A percentile compares a stretch with the other conserved stretches of the same genome.
Conservation (phyloP, 768 basidiomycete species). For the Pholiota conissans region DNA sequence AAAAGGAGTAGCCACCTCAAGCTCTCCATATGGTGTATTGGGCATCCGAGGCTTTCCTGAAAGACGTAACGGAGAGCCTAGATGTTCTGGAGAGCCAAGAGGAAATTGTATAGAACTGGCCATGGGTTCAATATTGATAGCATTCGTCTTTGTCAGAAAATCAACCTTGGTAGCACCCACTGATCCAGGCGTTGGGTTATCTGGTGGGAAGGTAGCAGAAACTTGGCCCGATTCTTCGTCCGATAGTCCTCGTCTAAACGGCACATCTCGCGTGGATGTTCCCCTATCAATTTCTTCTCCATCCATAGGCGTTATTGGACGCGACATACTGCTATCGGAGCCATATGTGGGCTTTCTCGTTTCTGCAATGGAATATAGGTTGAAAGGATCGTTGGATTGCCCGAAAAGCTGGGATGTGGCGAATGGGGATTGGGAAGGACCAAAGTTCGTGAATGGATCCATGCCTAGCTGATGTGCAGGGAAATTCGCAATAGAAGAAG, state of each 20-base stretch:
- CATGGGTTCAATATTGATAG: conserved; percentile 50
- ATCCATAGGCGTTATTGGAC: conserved; percentile 50
- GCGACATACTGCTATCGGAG: conserved; percentile 56
- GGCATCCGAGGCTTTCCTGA: conserved; percentile 45
- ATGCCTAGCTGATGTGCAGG: conserved; percentile 76
- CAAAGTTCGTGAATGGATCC: conserved; percentile 31
- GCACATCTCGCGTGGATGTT: conserved; percentile 49
- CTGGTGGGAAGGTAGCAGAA: conserved; percentile 42
- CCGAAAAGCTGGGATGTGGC: conserved; percentile 85
- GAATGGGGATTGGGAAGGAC: conserved; percentile 82
- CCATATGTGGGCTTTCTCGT: conserved; percentile 56
- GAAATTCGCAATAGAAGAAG: conserved; percentile 70
- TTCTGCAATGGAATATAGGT: conserved; percentile 81
- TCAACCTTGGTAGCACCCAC: conserved; percentile 56
- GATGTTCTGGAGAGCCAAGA: conserved; percentile 71
- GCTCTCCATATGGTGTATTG: conserved; percentile 74
- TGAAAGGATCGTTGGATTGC: conserved; percentile 75
- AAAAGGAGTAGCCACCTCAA: conserved; percentile 73
- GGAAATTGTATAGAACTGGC: conserved; percentile 83
- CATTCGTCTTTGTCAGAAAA: conserved; percentile 48
- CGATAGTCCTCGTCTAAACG: conserved; percentile 71
- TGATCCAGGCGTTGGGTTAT: conserved; percentile 42
- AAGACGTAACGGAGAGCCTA: conserved; percentile 55
- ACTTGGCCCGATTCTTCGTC: conserved; percentile 66
- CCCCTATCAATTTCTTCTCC: conserved; percentile 49